Base-by-base conservation (phyloP, 169 alveolate species). In the Eimeria acervulina region DNA sequence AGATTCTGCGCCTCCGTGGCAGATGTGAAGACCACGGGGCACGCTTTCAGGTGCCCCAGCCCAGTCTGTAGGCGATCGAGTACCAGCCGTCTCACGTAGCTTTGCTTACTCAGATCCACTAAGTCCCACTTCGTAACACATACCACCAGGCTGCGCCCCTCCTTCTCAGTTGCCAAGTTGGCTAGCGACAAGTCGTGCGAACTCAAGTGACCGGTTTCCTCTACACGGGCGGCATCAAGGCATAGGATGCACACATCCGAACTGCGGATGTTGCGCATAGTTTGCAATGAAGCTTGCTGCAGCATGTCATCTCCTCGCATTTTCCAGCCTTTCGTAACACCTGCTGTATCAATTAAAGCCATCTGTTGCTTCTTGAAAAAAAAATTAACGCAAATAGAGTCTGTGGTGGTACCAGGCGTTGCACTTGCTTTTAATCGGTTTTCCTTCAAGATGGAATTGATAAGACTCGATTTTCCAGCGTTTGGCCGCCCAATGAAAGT, bases 271-370 rank as follows among this genome's bases (percentile, higher is more conserved):
- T 83, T 84, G 26, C 97, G 93, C 61, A 90, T 63, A 8, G 97
- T 95, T 33, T 95, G 97, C 61, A 81, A 19, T 6, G 90, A 91
- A 21, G 96, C 96, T 33, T 95, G 96, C 44, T 63, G 92, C 91
- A 90, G 90, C 92, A 90, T 66, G 52, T 95, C 97, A 13, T 88
- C 91, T 21, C 76, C 88, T 28, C 95, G 68, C 97, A 90, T 55
- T 51, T 61, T 90, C 96, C 96, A 93, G 40, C 97, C 96, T 28
- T 95, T 90, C 0, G 94, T 97, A 21, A 97, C 97, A 10, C 99
- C 98, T 15, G 98, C 98, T 13, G 98, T 98, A 95, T 98, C 98
- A 8, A 97, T 97, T 33, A 98, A 95, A n/a, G 87, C 68, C 36
- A 98, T 93, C 36, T 97, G 95, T 42, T 98, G 96, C 51, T 98